Evolutionary conservation across 73 alveolate species (phyloP).

Genomic region (Paramecium octaurelia): DNA sequence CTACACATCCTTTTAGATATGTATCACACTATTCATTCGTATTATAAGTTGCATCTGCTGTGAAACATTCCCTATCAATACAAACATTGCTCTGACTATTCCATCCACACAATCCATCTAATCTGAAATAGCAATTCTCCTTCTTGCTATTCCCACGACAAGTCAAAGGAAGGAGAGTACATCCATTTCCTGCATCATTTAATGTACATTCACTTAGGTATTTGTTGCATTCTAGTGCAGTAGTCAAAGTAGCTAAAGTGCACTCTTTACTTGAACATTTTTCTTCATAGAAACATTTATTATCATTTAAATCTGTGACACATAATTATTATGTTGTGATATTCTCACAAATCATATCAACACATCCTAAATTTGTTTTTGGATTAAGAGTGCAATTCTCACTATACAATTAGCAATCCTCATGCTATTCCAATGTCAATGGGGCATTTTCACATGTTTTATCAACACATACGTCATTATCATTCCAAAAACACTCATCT

Average conservation of each 20-base stretch:
- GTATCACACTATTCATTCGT: not conserved
- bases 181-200: not conserved
- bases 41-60: not conserved
- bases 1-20: not conserved
- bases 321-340: not conserved
- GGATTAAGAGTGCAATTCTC: not conserved
- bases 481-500: slow-evolving; percentile 7
- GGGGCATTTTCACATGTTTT: slow-evolving; percentile 37
- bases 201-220: not conserved
- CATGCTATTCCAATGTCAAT: not conserved
- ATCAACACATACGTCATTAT: not conserved
- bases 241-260: not conserved
- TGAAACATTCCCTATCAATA: not conserved
- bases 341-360: not conserved
- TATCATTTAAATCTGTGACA: not conserved
- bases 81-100: not conserved
- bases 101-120: not conserved
- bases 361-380: not conserved
- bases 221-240: not conserved
- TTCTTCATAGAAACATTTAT: not conserved
- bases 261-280: not conserved
- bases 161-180: not conserved
- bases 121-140: not conserved
- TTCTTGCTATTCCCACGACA: not conserved
- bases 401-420: not conserved